Base-by-base conservation (phyloP, 2,329 filamentous ascomycete species). In the Diaporthe australafricana region DNA sequence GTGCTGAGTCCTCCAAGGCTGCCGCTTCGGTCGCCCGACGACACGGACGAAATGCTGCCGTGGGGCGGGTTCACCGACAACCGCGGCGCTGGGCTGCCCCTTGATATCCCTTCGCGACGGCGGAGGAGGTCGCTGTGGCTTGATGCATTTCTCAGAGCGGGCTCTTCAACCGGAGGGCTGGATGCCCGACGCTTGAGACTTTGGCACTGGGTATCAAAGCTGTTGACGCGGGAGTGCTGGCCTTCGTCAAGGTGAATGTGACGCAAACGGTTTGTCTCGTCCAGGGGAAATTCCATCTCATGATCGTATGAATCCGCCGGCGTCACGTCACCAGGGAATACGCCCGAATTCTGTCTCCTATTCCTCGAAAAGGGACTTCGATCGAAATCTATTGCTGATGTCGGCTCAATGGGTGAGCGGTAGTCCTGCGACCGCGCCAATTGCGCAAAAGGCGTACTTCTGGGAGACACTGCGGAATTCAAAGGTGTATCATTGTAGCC, bases 141-240 rank as follows among this genome's bases (percentile, higher is more conserved):
- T 2, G 81, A 72, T 38, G 84, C 78, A 20, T 77, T 80, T 70
- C 82, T 81, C n/a, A 83, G 75, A 22, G 82, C 76, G 8, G 83
- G 78, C 35, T 89, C 87, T 14, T 87, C 87, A 3, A 82, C 81
- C 0, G 84, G 86, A 1, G 88, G 88, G 32, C 88, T 90, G 0
- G 87, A 87, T 2, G 88, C 88, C 48, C 88, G 83, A 57, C 88
- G 84, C 80, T 90, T 90, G 72, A 85, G 85, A 8, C 87, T 87
- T 11, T 80, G 77, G 2, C 83, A 78, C 52, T 86, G 81, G 73
- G 80, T 82, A 32, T 84, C 82, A 66, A 63, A 74, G 35, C 35
- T 74, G 47, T 73, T 55, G 73, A 75, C 60, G 72, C 76, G 47
- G 72, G 74, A 74, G 75, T 74, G 74, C 17, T 72, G 72, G 20